Percentiles rank a stretch among this genome's conserved stretches.
Conservation (phyloP, 768 basidiomycete genomes). For the Macrolepiota albuminosa region DNA sequence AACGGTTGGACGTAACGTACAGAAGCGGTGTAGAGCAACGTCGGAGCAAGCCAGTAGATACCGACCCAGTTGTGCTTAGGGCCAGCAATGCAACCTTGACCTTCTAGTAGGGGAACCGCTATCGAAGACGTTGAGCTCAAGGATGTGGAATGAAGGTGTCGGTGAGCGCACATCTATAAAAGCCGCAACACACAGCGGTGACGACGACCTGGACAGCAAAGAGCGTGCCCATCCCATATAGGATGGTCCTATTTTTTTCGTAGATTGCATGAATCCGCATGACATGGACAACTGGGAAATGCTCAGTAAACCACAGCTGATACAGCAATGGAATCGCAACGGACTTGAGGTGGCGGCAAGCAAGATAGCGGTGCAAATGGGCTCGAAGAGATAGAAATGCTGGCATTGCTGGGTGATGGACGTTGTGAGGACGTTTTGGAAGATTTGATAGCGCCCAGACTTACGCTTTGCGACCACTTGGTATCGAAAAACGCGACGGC, state of each 20-base stretch:
- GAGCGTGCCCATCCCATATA: slow-evolving; percentile 51
- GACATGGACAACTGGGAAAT: slow-evolving; percentile 54
- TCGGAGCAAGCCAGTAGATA: slow-evolving; percentile 80
- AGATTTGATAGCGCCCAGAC: slow-evolving; percentile 8
- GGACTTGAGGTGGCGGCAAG: slow-evolving; percentile 65
- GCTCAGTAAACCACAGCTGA: neutral
- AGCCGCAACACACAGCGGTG: slow-evolving; percentile 72
- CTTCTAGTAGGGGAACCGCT: slow-evolving; percentile 67
- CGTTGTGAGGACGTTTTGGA: neutral
- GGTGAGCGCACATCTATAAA: slow-evolving; percentile 59
- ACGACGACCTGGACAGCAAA: slow-evolving; percentile 65
- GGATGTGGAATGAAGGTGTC: slow-evolving; percentile 2
- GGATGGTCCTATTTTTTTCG: slow-evolving; percentile 53
- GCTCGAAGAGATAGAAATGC: slow-evolving; percentile 79
- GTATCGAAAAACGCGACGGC: slow-evolving; percentile 86
- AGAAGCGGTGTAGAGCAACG: slow-evolving; percentile 66
- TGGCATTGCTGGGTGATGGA: slow-evolving; percentile 44
- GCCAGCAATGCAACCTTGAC: slow-evolving; percentile 85
- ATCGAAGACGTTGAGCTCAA: slow-evolving; percentile 4
- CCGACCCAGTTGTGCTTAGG: slow-evolving; percentile 79
- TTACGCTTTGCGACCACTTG: slow-evolving; percentile 50
- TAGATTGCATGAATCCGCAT: slow-evolving; percentile 80
- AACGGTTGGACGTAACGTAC: slow-evolving; percentile 42
- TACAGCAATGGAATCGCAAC: slow-evolving; percentile 8
- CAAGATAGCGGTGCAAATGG: slow-evolving; percentile 78